Conservation (phyloP, 1,284 basidiomycete species). For the Agroathelia rolfsii region DNA sequence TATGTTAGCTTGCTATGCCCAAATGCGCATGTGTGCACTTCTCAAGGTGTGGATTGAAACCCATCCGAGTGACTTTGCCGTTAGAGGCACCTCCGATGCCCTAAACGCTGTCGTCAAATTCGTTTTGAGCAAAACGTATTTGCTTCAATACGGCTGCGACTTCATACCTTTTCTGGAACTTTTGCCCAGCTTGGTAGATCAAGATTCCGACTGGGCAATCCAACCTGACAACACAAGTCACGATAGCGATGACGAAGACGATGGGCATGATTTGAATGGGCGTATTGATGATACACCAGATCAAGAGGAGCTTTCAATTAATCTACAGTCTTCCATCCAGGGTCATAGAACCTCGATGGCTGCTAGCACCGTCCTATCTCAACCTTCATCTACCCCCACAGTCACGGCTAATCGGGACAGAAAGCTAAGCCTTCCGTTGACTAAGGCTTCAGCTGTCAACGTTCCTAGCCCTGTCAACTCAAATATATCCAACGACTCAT, state of each 20-base stretch:
- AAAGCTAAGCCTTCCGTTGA: too few relatives aligned
- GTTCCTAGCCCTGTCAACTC: too few relatives aligned
- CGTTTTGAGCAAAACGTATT: constrained; percentile 65
- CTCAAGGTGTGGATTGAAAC: constrained; percentile 65
- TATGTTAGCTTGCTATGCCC: constrained; percentile 74
- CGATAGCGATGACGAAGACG: constrained; percentile 59
- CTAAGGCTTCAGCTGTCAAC: too few relatives aligned
- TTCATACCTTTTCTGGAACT: constrained; percentile 68
- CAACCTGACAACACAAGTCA: constrained; percentile 47
- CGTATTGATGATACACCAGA: constrained; percentile 10
- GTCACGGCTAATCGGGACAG: constrained; percentile 19
- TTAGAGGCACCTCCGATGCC: constrained; percentile 60
- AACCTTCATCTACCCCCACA: too few relatives aligned
- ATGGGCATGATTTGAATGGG: constrained; percentile 35
- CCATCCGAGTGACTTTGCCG: constrained; percentile 69
- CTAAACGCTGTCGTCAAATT: constrained; percentile 66
- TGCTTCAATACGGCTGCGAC: constrained; percentile 73
- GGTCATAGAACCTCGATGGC: too few relatives aligned
- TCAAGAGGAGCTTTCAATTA: too few relatives aligned
- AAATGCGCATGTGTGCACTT: constrained; percentile 72
- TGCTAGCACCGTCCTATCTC: too few relatives aligned
- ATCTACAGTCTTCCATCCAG: too few relatives aligned
- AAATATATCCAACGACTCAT: too few relatives aligned
- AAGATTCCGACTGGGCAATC: constrained; percentile 63
- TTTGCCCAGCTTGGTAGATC: constrained; percentile 49